A percentile compares a stretch with the other conserved stretches of the same genome.
These are phyloP conservation scores for Syzygium syzygioides DNA, from an alignment of 441 rosid genomes.

Conservation along the genomic window DNA sequence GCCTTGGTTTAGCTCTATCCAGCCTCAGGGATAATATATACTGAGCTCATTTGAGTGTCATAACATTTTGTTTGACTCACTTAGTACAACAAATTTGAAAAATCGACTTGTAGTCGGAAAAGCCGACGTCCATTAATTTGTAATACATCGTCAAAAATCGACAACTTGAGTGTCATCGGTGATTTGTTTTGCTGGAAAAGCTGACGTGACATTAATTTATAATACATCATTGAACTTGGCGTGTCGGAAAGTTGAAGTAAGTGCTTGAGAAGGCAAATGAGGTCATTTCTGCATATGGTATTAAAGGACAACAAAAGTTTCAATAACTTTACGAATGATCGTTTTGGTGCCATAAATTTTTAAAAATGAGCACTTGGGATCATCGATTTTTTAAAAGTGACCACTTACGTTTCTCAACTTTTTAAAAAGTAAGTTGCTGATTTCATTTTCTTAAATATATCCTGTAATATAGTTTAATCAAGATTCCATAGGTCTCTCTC, in stretches of 20 bases:
- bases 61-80: too few relatives aligned
- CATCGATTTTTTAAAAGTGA: not conserved
- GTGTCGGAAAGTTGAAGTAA: too few relatives aligned
- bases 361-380: not conserved
- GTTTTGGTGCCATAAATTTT: not conserved
- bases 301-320: not conserved
- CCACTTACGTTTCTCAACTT: not conserved
- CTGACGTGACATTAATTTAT: too few relatives aligned
- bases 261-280: not conserved
- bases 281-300: not conserved
- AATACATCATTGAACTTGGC: too few relatives aligned
- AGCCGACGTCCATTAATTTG: too few relatives aligned
- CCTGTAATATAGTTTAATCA: not conserved
- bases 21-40: too few relatives aligned
- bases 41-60: too few relatives aligned
- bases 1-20: too few relatives aligned
- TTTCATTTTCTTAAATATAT: not conserved
- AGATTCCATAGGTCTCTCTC: not conserved
- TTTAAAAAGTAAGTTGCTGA: not conserved
- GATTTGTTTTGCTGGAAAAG: not conserved
- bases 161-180: too few relatives aligned
- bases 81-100: too few relatives aligned
- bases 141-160: too few relatives aligned
- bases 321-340: not conserved
- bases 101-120: too few relatives aligned